Conservation (phyloP, 2,329 filamentous ascomycete genomes). For the Pseudogymnoascus sp. region DNA sequence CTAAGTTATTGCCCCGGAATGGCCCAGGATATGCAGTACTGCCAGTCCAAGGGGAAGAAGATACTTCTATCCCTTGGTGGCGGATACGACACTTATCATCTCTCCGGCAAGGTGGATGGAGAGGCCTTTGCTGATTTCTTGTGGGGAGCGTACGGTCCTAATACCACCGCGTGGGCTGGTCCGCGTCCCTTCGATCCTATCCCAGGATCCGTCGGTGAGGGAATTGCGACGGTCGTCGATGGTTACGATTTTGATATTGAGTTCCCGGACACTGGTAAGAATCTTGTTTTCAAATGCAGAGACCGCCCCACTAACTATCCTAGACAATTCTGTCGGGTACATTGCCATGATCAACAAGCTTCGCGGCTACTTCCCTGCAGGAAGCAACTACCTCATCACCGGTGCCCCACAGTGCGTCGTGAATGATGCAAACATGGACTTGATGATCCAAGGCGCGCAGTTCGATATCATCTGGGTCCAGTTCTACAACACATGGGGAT, state of each 20-base stretch:
- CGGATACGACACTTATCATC: conserved; percentile 27
- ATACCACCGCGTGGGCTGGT: conserved; percentile 24
- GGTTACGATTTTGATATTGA: conserved; percentile 32
- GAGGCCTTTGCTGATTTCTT: conserved; percentile 31
- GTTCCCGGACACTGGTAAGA: conserved; percentile 12
- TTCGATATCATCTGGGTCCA: conserved; percentile 30
- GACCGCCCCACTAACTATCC: conserved; percentile 11
- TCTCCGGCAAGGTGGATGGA: conserved; percentile 32
- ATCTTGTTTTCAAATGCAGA: neutral
- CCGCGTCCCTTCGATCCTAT: conserved; percentile 23
- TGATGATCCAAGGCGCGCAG: conserved; percentile 20
- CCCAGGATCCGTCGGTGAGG: conserved; percentile 12
- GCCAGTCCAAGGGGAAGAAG: conserved; percentile 35
- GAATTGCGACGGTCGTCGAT: conserved; percentile 23
- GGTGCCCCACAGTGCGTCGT: conserved; percentile 28
- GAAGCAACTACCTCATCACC: conserved; percentile 24
- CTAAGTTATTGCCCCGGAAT: conserved; percentile 31
- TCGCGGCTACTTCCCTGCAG: conserved; percentile 19
- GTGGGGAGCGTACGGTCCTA: conserved; percentile 37
- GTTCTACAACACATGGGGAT: conserved; percentile 28
- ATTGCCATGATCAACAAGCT: conserved; percentile 25
- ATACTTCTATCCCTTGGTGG: conserved; percentile 36
- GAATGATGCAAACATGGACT: conserved; percentile 26
- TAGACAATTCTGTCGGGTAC: conserved; percentile 24
- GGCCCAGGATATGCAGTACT: conserved; percentile 33